Evolutionary conservation across 2,329 filamentous ascomycete species (phyloP).

Genomic region (Colletotrichum gigasporum): DNA sequence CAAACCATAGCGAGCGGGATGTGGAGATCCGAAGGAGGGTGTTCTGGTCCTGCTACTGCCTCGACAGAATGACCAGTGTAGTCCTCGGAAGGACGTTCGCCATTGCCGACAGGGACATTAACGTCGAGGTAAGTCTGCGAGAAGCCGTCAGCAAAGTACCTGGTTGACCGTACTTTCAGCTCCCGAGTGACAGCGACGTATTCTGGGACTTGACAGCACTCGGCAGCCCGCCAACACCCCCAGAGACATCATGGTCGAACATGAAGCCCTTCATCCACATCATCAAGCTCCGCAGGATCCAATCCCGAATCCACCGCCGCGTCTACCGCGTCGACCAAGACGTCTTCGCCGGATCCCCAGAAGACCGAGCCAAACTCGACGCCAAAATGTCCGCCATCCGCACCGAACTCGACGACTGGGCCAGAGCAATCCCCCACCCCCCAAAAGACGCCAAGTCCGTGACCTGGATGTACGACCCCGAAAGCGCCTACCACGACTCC

Average conservation of each 20-base stretch:
- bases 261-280: slow-evolving; percentile 39
- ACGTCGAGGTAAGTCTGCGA: slow-evolving; percentile 36
- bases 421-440: slow-evolving; percentile 31
- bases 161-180: not conserved
- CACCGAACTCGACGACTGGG: slow-evolving; percentile 35
- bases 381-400: slow-evolving; percentile 34
- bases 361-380: slow-evolving; percentile 25
- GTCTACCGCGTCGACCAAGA: slow-evolving; percentile 37
- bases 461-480: slow-evolving; percentile 41
- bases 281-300: slow-evolving; percentile 36
- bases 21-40: slow-evolving; percentile 41
- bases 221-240: not conserved
- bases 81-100: slow-evolving; percentile 45
- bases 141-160: not conserved
- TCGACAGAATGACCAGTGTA: slow-evolving; percentile 44
- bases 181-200: slow-evolving; percentile 37
- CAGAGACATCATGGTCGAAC: slow-evolving; percentile 33
- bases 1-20: slow-evolving; percentile 22
- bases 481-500: slow-evolving; percentile 37
- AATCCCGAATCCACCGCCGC: slow-evolving; percentile 34
- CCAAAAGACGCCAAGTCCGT: slow-evolving; percentile 35
- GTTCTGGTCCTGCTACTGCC: slow-evolving; percentile 47
- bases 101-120: slow-evolving; percentile 45
- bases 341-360: slow-evolving; percentile 16
- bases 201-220: slow-evolving; percentile 34